A percentile compares a stretch with the other conserved stretches of the same genome.
phyloP scores from a whole-genome alignment of 345 rosid species.

The Carallia brachiata region DNA sequence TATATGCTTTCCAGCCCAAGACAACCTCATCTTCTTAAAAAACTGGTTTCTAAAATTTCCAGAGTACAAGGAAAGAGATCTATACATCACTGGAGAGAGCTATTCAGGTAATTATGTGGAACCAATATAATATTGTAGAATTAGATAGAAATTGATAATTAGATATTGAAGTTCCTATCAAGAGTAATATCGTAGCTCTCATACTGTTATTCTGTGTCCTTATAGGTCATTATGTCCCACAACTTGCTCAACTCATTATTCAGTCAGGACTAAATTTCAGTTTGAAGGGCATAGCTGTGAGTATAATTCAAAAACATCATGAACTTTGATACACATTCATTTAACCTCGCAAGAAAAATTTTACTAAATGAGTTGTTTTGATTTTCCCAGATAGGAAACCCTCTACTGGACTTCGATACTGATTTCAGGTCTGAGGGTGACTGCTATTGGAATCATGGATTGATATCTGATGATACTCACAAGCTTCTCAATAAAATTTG shows the following conservation, averaged over 20 bases:
- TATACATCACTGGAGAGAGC: constrained; percentile 21
- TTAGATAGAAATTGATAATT: not conserved
- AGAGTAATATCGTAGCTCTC: not conserved
- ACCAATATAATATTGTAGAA: not conserved
- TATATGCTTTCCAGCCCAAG: constrained; percentile 9
- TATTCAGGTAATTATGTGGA: constrained; percentile 1
- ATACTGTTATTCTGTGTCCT: not conserved
- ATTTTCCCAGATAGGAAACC: constrained; percentile 25
- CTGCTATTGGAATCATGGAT: constrained; percentile 21
- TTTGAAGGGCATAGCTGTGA: constrained; percentile 28
- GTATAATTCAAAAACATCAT: not conserved
- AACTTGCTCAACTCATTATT: constrained; percentile 20
- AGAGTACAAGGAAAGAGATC: constrained; percentile 16
- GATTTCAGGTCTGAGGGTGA: constrained; percentile 11
- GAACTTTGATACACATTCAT: not conserved
- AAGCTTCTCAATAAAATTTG: constrained; percentile 13
- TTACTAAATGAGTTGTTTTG: not conserved
- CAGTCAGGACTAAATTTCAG: constrained; percentile 19
- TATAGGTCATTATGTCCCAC: constrained; percentile 29
- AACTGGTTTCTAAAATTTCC: constrained; percentile 22
- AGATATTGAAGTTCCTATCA: not conserved
- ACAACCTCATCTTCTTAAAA: constrained; percentile 17
- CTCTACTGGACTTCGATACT: constrained; percentile 18
- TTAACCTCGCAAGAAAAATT: not conserved
- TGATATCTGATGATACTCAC: constrained; percentile 19